Conservation (phyloP, 192 early-diverging fungal genomes). For the Podila verticillata region DNA sequence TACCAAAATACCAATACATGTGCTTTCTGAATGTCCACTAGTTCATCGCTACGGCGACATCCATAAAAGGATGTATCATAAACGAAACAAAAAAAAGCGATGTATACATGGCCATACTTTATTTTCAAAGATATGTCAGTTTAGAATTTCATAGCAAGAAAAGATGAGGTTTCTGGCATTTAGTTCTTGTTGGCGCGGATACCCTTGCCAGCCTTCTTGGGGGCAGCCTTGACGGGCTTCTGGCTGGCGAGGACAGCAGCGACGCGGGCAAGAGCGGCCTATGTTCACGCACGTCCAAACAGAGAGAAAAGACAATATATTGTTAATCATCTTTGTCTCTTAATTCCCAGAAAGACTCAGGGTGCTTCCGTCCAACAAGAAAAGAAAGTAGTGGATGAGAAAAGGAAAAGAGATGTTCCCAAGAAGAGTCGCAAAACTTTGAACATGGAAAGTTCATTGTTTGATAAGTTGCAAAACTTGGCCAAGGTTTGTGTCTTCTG, state of each 20-base stretch:
- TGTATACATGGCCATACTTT: slow-evolving; percentile 1
- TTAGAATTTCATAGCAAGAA: not conserved
- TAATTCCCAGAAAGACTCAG: not conserved
- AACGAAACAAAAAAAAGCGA: not conserved
- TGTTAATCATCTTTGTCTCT: no score
- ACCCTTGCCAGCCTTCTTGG: slow-evolving; percentile 69
- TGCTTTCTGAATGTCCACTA: not conserved
- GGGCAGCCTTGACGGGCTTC: slow-evolving; percentile 66
- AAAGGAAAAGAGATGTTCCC: slow-evolving; percentile 30
- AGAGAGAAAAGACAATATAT: no score
- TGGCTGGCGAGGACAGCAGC: slow-evolving; percentile 71
- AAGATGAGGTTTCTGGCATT: slow-evolving; percentile 1
- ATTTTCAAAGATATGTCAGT: not conserved
- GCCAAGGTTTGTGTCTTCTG: slow-evolving; percentile 2
- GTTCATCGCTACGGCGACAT: not conserved
- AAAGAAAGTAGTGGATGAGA: not conserved
- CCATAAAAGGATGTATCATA: not conserved
- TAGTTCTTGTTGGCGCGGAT: slow-evolving; percentile 61
- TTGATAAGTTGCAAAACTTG: slow-evolving; percentile 31
- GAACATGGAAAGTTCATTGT: slow-evolving; percentile 42
- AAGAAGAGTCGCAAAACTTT: slow-evolving; percentile 51
- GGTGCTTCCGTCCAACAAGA: not conserved
- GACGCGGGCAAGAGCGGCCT: slow-evolving; percentile 78
- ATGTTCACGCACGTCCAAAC: not conserved
- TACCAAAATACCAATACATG: no score